Percentiles rank a stretch among this genome's conserved stretches.
Conservation (phyloP, 192 early-diverging fungal species). For the Coemansia sp. region DNA sequence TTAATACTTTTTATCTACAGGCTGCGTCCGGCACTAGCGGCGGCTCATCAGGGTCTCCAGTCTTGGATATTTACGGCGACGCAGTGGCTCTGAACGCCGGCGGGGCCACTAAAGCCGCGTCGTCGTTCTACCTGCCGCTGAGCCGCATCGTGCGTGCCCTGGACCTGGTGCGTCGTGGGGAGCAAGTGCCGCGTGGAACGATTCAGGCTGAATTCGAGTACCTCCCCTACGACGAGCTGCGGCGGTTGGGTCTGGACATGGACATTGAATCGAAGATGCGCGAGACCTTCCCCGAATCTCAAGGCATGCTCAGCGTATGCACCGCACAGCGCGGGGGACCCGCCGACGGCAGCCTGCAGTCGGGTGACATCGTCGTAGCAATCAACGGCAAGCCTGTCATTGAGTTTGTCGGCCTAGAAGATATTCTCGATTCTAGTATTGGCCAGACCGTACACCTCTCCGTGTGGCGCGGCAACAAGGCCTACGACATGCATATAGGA, state of each 20-base stretch:
- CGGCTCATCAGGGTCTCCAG: constrained; percentile 76
- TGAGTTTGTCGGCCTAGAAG: constrained; percentile 67
- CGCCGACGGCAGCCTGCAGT: constrained; percentile 60
- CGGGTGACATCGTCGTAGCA: constrained; percentile 71
- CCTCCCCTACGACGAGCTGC: constrained; percentile 72
- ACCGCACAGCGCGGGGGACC: constrained; percentile 67
- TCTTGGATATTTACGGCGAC: constrained; percentile 77
- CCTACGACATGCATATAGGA: constrained; percentile 42
- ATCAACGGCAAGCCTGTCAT: constrained; percentile 60
- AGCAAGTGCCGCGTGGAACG: constrained; percentile 69
- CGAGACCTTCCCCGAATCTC: constrained; percentile 64
- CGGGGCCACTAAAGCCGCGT: constrained; percentile 69
- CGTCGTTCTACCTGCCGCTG: constrained; percentile 75
- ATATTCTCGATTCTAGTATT: constrained; percentile 59
- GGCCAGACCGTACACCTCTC: constrained; percentile 54
- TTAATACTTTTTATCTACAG: constrained; percentile 84
- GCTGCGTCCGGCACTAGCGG: constrained; percentile 75
- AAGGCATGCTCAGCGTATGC: constrained; percentile 69
- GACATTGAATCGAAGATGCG: constrained; percentile 65
- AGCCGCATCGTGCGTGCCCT: constrained; percentile 68
- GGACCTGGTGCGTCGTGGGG: constrained; percentile 55
- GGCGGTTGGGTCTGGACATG: constrained; percentile 66
- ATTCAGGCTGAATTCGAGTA: constrained; percentile 76
- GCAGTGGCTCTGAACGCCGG: constrained; percentile 72
- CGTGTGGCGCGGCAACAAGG: constrained; percentile 61